A percentile compares a stretch with the other conserved stretches of the same genome.
Evolutionary conservation across 176 grass and related monocot species (phyloP).

Genomic region (Olyra latifolia): DNA sequence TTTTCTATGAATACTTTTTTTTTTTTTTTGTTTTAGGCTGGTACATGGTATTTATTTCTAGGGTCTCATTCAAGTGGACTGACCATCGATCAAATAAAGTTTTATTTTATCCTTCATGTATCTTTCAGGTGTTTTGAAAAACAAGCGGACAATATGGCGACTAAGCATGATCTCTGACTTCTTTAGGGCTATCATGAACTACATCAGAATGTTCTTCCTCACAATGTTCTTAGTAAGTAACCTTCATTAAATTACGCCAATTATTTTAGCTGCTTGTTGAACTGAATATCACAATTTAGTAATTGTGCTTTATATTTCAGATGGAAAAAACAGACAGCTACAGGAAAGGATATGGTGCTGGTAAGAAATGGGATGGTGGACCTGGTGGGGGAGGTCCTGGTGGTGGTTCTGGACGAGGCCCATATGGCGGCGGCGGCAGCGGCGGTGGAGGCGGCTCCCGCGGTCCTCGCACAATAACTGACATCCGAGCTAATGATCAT

Average conservation of each 20-base stretch:
- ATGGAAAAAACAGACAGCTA: conserved; percentile 79
- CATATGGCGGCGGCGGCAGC: conserved; percentile 48
- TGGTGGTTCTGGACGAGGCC: conserved; percentile 63
- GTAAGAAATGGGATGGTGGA: conserved; percentile 98
- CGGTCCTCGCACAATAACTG: conserved; percentile 68
- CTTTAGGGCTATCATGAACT: conserved; percentile 71
- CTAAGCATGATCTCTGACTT: conserved; percentile 95
- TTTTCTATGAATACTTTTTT: not conserved
- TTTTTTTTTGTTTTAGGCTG: not conserved
- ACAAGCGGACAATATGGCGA: conserved; percentile 81
- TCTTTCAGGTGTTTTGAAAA: conserved; percentile 86
- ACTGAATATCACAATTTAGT: conserved; percentile 7
- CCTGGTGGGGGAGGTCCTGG: conserved; percentile 78
- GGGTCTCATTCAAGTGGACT: not conserved
- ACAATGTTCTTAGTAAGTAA: conserved; percentile 92
- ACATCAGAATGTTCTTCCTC: conserved; percentile 64
- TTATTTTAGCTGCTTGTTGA: not conserved
- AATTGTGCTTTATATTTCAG: conserved; percentile 32
- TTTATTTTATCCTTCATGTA: conserved; percentile 3
- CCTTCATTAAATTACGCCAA: not conserved
- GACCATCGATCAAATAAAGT: not conserved
- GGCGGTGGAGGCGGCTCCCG: conserved; percentile 55
- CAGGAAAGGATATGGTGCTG: conserved; percentile 72
- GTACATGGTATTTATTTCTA: not conserved
- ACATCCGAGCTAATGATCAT: conserved; percentile 70